Evolutionary conservation across 2,329 filamentous ascomycete species (phyloP), one percentile per base, ranked within the genome.

Genomic region (Fusarium mangiferae): DNA sequence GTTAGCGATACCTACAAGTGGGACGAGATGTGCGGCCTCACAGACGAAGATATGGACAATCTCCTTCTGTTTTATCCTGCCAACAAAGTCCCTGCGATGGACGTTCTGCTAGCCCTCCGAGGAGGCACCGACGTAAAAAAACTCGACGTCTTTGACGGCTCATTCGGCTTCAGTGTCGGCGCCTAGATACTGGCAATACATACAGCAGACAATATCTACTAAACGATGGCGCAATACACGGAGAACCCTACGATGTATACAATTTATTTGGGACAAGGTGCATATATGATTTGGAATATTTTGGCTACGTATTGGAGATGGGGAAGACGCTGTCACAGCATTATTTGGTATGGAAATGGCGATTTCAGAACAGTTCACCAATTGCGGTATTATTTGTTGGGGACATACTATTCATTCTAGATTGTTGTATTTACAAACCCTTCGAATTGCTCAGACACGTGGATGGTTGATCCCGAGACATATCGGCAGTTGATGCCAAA

Each of bases 1-100:
- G 94, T 98, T 41, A 98, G 95, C 84, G 94, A 98, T 77, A 87
- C 91, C 41, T 98, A 96, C 87, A 91, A 88, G 60, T 90, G 97
- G 81, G 92, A 97, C 70, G 93, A 98, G 71, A 89, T 98, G 75
- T 95, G 94, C 75, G 89, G 90, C 39, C 91, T 98, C 88, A 90
- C 89, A 26, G 93, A 96, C 57, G 89, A 92, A 77, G 95, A 95
- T 78, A 97, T 98, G 93, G 91, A 93, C 62, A 89, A 87, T 62
- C 85, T 98, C n/a, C 84, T 98, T 42, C 85, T 87, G n/a, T 95
- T 91, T 80, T 98, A 97, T 75, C 83, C 82, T 1, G 78, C 84
- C 2, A 85, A 86, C 70, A 85, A 88, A 62, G 90, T 91, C 2
- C 90, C 90, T 7, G 79, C 85, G 4, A 80, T 91, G 48, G 87